A percentile compares a stretch with the other conserved stretches of the same genome.
Conservation (phyloP, 805 yeast species). For the Geotrichum ghanense region DNA sequence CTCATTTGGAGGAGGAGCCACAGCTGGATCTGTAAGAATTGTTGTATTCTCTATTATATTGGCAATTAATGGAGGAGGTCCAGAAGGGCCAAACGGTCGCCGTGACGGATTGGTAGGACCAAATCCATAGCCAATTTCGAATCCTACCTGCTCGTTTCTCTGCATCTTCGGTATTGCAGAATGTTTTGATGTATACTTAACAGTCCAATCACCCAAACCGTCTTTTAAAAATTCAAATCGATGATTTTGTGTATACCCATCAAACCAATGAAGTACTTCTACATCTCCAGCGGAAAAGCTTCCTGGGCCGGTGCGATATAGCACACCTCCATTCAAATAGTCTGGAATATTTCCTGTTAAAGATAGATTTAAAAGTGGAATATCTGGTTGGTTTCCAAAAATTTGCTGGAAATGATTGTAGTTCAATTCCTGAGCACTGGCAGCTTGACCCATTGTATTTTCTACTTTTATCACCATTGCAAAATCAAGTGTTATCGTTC, state of each 20-base stretch:
- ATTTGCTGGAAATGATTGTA: not conserved
- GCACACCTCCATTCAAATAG: not conserved
- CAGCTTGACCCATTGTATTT: not conserved
- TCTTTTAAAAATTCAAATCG: not conserved
- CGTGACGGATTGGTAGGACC: not conserved
- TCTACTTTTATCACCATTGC: too few relatives aligned
- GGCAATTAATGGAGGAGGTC: not conserved
- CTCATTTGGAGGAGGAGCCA: not conserved
- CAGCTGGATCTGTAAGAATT: not conserved
- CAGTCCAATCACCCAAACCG: not conserved
- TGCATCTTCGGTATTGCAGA: not conserved
- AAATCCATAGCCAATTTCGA: not conserved
- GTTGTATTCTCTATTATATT: not conserved
- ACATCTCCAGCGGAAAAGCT: not conserved
- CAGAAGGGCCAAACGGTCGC: not conserved
- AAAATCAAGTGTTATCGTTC: too few relatives aligned
- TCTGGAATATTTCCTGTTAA: not conserved
- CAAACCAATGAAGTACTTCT: conserved; percentile 2
- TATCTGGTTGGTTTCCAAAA: not conserved
- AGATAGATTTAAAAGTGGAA: not conserved
- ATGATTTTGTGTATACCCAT: conserved; percentile 2
- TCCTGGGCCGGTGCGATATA: conserved; percentile 3
- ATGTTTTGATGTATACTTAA: not conserved
- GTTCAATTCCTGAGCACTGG: not conserved
- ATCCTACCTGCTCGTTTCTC: not conserved